phyloP scores from a whole-genome alignment of 768 basidiomycete genomes.

The Glaciozyma martinii region DNA sequence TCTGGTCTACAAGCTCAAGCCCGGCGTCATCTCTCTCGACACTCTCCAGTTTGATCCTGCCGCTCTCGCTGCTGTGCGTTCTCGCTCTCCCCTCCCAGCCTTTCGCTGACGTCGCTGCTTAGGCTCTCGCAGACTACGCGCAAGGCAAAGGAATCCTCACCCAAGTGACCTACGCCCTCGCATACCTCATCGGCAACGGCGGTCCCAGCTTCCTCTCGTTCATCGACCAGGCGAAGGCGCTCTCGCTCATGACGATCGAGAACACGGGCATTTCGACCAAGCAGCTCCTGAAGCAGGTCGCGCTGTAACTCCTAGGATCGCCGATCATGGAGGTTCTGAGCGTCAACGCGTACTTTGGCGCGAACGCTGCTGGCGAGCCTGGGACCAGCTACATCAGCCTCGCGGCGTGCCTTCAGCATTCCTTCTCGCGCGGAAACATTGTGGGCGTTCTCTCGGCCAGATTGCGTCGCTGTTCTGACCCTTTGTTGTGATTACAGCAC shows the following conservation, averaged over 20 bases:
- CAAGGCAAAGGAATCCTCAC: constrained; percentile 18
- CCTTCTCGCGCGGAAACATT: constrained; percentile 14
- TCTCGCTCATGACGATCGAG: background rate
- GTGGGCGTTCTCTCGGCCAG: constrained; percentile 1
- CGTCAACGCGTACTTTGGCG: constrained; percentile 19
- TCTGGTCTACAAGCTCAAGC: constrained; percentile 25
- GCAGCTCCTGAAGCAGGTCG: background rate
- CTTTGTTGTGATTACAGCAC: background rate
- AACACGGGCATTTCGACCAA: background rate
- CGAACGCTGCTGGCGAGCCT: constrained; percentile 44
- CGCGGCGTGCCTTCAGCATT: constrained; percentile 14
- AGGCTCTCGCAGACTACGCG: constrained; percentile 13
- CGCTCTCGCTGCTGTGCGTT: background rate
- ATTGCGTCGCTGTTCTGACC: too few species aligned
- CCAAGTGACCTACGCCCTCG: constrained; percentile 9
- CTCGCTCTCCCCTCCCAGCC: background rate
- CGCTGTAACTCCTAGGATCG: background rate
- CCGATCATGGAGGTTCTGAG: constrained; percentile 17
- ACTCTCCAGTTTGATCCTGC: background rate
- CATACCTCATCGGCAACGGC: constrained; percentile 22
- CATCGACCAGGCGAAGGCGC: background rate
- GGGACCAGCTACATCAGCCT: constrained; percentile 48
- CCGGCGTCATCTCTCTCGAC: constrained; percentile 10
- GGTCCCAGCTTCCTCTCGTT: constrained; percentile 4
- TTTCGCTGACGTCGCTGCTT: background rate